A percentile compares a stretch with the other conserved stretches of the same genome.
phyloP scores from a whole-genome alignment of 2,329 filamentous ascomycete species.

The Monosporascus sp. region DNA sequence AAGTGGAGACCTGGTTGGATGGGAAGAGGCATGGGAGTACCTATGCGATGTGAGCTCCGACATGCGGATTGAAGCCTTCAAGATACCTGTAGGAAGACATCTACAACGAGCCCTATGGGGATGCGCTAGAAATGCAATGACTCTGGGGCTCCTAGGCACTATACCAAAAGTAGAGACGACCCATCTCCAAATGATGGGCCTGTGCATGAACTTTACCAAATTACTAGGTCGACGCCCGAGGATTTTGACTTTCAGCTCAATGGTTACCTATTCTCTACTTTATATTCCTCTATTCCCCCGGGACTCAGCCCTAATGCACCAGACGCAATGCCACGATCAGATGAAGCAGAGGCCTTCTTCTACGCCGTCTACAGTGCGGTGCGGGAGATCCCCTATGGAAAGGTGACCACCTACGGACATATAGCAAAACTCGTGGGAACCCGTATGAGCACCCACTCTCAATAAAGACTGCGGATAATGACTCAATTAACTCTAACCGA shows the following conservation, averaged over 20 bases:
- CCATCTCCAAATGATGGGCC: too few relatives aligned
- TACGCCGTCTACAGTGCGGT: constrained; percentile 75
- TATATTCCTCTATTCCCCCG: too few relatives aligned
- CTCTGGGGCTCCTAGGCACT: neutral
- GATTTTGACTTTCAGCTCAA: too few relatives aligned
- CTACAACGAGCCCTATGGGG: neutral
- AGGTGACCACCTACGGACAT: constrained; percentile 83
- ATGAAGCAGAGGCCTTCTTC: constrained; percentile 72
- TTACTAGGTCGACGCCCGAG: too few relatives aligned
- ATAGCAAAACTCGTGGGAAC: constrained; percentile 69
- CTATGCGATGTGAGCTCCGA: neutral
- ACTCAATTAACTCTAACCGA: neutral
- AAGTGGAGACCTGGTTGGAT: neutral
- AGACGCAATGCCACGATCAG: constrained; percentile 59
- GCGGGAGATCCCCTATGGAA: constrained; percentile 77
- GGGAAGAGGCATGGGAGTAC: neutral
- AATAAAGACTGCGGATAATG: neutral
- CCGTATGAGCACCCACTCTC: constrained; percentile 45
- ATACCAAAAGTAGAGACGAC: neutral
- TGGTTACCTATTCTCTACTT: too few relatives aligned
- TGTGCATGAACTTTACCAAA: too few relatives aligned
- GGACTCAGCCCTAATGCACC: neutral
- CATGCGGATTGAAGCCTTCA: neutral
- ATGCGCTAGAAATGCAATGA: neutral
- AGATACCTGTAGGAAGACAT: neutral